Conservation (phyloP, 116 monocot species). For the Papilionanthe hybrid region DNA sequence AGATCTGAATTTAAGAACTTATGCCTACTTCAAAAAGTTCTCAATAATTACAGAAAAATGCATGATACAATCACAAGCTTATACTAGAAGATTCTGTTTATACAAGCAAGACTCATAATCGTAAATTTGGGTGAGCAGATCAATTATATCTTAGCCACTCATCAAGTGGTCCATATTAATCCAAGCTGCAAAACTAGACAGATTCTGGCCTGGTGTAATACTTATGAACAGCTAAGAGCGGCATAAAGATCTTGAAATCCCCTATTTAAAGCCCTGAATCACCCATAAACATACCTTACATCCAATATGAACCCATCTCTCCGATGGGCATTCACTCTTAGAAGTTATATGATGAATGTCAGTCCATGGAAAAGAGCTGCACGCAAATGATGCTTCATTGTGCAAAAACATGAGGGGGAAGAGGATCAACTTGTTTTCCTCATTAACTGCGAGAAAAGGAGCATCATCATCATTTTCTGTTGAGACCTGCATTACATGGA, state of each 20-base stretch:
- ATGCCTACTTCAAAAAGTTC: background rate
- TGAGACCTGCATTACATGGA: slow-evolving; percentile 32
- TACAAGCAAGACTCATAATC: background rate
- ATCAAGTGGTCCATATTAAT: background rate
- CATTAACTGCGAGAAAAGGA: slow-evolving; percentile 63
- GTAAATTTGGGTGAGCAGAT: slow-evolving; percentile 1
- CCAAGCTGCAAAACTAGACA: background rate
- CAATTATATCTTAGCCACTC: background rate
- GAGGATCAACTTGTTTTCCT: slow-evolving; percentile 50
- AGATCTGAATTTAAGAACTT: background rate
- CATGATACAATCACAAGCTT: background rate
- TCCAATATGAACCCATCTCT: slow-evolving; percentile 80
- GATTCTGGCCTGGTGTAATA: background rate
- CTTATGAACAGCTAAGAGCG: background rate
- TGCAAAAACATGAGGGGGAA: slow-evolving; percentile 55
- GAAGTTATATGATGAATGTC: slow-evolving; percentile 32
- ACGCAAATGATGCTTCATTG: slow-evolving; percentile 36
- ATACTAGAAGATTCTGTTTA: background rate
- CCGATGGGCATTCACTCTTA: slow-evolving; percentile 30
- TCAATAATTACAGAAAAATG: background rate
- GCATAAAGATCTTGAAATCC: background rate
- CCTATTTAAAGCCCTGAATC: background rate
- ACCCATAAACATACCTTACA: slow-evolving; percentile 52
- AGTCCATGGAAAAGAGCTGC: slow-evolving; percentile 33
- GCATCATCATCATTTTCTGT: slow-evolving; percentile 23